Percentiles rank a stretch among this genome's conserved stretches.
These are phyloP conservation scores for Limonium bicolor DNA, from an alignment of 148 eudicot genomes.

Conservation along the genomic window DNA sequence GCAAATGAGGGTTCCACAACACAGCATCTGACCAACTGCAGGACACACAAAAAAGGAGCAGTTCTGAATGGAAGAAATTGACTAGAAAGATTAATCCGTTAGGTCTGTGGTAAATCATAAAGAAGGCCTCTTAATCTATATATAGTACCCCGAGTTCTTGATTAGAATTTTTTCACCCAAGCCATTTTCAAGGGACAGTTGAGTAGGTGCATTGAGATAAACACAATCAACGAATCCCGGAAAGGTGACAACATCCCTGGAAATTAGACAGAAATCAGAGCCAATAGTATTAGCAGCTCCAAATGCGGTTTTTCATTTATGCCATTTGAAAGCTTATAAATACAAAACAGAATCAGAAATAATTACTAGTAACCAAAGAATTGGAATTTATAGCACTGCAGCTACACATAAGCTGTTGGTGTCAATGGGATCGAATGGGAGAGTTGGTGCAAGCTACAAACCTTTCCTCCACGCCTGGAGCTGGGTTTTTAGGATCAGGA, in stretches of 20 bases:
- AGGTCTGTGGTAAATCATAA: too few relatives aligned
- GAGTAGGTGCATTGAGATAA: constrained; percentile 68
- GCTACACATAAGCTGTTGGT: too few relatives aligned
- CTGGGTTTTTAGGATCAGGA: constrained; percentile 84
- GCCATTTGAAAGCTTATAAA: too few relatives aligned
- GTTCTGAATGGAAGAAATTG: background rate
- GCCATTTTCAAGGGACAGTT: constrained; percentile 66
- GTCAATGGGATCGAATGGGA: too few relatives aligned
- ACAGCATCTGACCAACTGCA: constrained; percentile 95
- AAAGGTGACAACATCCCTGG: constrained; percentile 77
- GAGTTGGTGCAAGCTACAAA: constrained; percentile 11
- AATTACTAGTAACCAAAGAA: too few relatives aligned
- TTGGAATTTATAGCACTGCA: too few relatives aligned
- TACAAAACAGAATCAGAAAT: too few relatives aligned
- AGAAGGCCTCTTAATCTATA: constrained; percentile 14
- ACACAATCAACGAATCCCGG: constrained; percentile 95
- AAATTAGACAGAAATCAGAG: too few relatives aligned
- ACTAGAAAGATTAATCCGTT: too few relatives aligned
- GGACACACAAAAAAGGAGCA: background rate
- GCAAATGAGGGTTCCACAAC: constrained; percentile 85
- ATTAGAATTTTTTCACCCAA: constrained; percentile 64
- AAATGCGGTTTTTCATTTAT: too few relatives aligned
- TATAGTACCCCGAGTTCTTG: constrained; percentile 47
- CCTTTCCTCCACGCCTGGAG: constrained; percentile 80
- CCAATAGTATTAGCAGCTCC: too few relatives aligned